Evolutionary conservation across 805 yeast genomes (phyloP), one percentile per base, ranked within the genome.

Genomic region (Ogataea paraovalis): DNA sequence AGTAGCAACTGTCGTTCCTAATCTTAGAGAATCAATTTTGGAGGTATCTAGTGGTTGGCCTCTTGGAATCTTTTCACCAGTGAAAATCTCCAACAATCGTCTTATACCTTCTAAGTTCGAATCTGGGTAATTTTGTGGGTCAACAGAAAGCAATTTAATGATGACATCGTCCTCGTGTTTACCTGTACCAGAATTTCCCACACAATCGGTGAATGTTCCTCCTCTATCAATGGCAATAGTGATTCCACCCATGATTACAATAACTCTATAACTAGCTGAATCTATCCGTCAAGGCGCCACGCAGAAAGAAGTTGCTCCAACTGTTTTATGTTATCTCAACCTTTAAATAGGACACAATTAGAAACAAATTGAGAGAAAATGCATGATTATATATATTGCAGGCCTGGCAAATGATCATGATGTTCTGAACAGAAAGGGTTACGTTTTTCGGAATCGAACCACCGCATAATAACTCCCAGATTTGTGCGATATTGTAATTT

Each of bases 1-100:
- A 7, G 98, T 92, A 2, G 99, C 98, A 10, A 90, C 94, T 0
- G 97, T 91, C 3, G 97, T 90, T 2, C 97, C 97, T 86, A 91
- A 83, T 47, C 96, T 73, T 42, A 90, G 80, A 39, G 83, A 77
- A 45, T 79, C 81, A 34, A 89, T 85, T 2, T 68, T 66, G 3
- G 81, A 73, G 1, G 87, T 74, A 49, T 84, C 88, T 49, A 90
- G 65, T 3, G 79, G 81, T 33, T 65, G 64, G 8, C 79, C 78
- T 43, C 87, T 72, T 3, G 90, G 83, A 43, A 87, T 85, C 9
- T 60, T 42, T 6, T 61, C 64, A 1, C 78, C 76, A 1, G 80
- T 76, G 50, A 79, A 78, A 20, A 68, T 67, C 60, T 87, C 95
- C 49, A 91, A 66, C 0, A 87, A 75, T 41, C 95, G 68, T 53